These are phyloP conservation scores for Chytriomyces sp. DNA, from an alignment of 192 early-diverging fungal species.

Conservation along the genomic window DNA sequence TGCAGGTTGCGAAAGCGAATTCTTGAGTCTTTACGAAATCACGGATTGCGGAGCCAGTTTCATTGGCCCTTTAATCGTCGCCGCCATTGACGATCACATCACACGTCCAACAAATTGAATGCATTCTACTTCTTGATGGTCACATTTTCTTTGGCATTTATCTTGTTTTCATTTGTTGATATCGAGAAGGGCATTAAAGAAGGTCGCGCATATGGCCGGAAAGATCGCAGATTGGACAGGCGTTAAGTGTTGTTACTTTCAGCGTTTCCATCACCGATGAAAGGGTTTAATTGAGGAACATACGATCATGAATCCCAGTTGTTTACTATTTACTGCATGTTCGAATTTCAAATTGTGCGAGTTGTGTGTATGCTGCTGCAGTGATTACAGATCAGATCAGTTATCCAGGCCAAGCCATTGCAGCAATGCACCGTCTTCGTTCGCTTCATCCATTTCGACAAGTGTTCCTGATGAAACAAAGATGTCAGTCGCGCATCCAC, in stretches of 20 bases:
- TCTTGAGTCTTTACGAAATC: slow-evolving; percentile 70
- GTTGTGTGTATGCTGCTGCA: no score
- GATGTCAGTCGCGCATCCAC: no score
- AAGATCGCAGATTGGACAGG: background rate
- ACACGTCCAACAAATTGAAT: slow-evolving; percentile 57
- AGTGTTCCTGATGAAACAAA: background rate
- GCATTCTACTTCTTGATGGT: slow-evolving; percentile 59
- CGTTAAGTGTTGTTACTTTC: no score
- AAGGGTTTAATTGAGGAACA: no score
- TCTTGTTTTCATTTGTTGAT: slow-evolving; percentile 7
- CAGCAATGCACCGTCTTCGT: slow-evolving; percentile 13
- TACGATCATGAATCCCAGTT: no score
- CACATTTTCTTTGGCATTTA: background rate
- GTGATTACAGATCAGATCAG: no score
- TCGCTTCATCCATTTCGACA: slow-evolving; percentile 35
- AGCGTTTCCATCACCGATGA: no score
- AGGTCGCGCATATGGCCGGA: background rate
- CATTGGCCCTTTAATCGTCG: slow-evolving; percentile 74
- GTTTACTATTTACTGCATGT: no score
- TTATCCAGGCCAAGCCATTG: background rate
- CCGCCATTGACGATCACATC: slow-evolving; percentile 60
- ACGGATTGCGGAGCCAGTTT: slow-evolving; percentile 64
- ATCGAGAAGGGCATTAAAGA: slow-evolving; percentile 7
- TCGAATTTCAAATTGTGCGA: no score
- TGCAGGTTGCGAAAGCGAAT: slow-evolving; percentile 64